Percentiles rank a stretch among this genome's conserved stretches.
phyloP scores from a whole-genome alignment of 2,329 filamentous ascomycete species.

The Colletotrichum viniferum region DNA sequence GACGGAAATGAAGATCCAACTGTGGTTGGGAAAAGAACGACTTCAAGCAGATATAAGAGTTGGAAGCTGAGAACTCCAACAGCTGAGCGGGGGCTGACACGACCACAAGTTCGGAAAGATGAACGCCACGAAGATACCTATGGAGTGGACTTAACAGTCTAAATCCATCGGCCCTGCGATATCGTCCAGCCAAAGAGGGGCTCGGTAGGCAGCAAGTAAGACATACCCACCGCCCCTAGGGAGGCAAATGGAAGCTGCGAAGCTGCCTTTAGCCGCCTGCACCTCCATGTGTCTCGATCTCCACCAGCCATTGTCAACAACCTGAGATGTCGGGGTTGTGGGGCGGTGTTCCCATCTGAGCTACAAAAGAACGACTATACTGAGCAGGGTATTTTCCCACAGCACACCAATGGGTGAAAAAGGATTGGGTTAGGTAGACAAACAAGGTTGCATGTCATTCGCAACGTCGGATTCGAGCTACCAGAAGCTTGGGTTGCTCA shows the following conservation, averaged over 20 bases:
- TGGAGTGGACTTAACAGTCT: not conserved
- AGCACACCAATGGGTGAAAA: not conserved
- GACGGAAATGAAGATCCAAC: not conserved
- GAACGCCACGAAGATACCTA: not conserved
- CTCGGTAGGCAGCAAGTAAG: not conserved
- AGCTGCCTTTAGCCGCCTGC: not conserved
- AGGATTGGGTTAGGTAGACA: not conserved
- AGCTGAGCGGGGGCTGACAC: not conserved
- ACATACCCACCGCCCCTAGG: not conserved
- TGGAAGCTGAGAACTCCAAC: not conserved
- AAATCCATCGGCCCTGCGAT: not conserved
- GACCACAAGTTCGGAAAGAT: not conserved
- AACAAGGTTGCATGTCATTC: not conserved
- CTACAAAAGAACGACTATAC: not conserved
- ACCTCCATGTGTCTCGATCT: not conserved
- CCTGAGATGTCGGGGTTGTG: not conserved
- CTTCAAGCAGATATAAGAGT: not conserved
- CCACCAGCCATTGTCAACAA: not conserved
- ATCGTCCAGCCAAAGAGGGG: not conserved
- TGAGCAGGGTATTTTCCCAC: not conserved
- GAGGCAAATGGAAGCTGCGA: not conserved
- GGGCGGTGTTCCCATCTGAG: not conserved
- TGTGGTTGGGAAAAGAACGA: not conserved
- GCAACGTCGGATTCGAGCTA: not conserved
- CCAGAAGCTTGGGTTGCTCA: not conserved